phyloP scores from a whole-genome alignment of 257 asterid genomes.

The Nicotiana knightiana region DNA sequence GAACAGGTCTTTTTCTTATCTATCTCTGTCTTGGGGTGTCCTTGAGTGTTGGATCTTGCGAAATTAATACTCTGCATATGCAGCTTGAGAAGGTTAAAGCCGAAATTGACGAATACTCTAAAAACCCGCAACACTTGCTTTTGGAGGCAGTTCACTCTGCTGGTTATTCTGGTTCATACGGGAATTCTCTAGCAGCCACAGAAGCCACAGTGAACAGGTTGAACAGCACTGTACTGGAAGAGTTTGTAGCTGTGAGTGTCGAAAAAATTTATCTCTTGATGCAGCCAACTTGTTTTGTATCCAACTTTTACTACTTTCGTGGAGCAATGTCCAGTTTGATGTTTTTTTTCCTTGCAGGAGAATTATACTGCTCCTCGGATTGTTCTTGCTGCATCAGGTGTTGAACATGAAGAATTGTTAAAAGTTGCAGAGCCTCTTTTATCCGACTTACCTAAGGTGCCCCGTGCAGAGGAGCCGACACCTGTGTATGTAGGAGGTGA shows the following conservation, averaged over 20 bases:
- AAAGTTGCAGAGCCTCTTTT: conserved; percentile 76
- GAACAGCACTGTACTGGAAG: conserved; percentile 62
- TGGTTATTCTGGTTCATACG: conserved; percentile 62
- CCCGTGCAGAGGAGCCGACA: conserved; percentile 39
- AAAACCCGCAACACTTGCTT: conserved; percentile 69
- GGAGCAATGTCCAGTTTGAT: conserved; percentile 5
- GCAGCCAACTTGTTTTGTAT: not conserved
- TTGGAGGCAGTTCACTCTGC: conserved; percentile 80
- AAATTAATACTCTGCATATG: not conserved
- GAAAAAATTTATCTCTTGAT: not conserved
- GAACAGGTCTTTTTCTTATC: conserved; percentile 57
- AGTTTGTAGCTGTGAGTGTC: conserved; percentile 65
- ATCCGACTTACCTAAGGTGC: conserved; percentile 51
- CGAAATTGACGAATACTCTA: conserved; percentile 55
- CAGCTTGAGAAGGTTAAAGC: conserved; percentile 56
- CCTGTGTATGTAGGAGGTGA: conserved; percentile 78
- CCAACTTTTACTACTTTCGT: not conserved
- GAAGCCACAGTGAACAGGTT: conserved; percentile 50
- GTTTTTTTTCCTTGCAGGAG: conserved; percentile 32
- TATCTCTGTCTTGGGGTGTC: not conserved
- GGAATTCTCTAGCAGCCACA: conserved; percentile 59
- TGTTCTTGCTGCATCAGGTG: conserved; percentile 87
- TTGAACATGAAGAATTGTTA: conserved; percentile 73
- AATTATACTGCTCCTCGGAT: conserved; percentile 75
- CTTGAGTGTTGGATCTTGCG: not conserved